Evolutionary conservation across 2,329 filamentous ascomycete species (phyloP), one percentile per base, ranked within the genome.

Genomic region (Botrytis aclada): DNA sequence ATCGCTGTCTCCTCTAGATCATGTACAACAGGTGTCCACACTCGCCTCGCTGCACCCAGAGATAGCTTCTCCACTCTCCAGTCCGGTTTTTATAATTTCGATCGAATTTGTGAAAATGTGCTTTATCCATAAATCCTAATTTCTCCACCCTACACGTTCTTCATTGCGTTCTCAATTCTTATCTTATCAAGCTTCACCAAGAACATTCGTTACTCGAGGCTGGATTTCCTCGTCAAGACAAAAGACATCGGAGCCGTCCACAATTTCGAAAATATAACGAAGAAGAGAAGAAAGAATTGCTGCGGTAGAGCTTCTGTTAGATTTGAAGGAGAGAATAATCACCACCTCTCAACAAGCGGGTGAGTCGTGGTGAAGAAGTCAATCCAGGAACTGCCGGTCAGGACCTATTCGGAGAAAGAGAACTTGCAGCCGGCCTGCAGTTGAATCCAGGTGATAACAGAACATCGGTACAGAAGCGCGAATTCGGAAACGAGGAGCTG

Each of bases 221-320:
- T 69, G 70, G 70, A 29, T 41, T 72, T 72, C 70, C 51, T 58
- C 63, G 54, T 39, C 70, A 72, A 72, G 54, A 41, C 47, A 72
- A 61, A 56, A 51, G 43, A 29, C 12, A 61, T 61, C n/a, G 54
- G 41, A 32, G 41, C 22, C 22, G 25, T 37, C 39, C 32, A 60
- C 12, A 25, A 39, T 37, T 67, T 60, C 37, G 29, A 47, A 37
- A 45, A 22, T 29, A 60, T 14, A 45, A 25, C 9, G 37, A 65
- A 29, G 34, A 25, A n/a, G 56, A 32, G 70, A 65, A 71, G 47
- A n/a, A n/a, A 66, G 32, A 16, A 61, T 60, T 22, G 41, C 29
- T 37, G 51, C 25, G 22, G 32, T n/a, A 43, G 32, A 51, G 34
- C 22, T 67, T 37, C 56, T 67, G 32, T 60, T 25, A 47, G 39